Base-by-base conservation (phyloP, 2,329 filamentous ascomycete species). In the Fusarium devonianum region DNA sequence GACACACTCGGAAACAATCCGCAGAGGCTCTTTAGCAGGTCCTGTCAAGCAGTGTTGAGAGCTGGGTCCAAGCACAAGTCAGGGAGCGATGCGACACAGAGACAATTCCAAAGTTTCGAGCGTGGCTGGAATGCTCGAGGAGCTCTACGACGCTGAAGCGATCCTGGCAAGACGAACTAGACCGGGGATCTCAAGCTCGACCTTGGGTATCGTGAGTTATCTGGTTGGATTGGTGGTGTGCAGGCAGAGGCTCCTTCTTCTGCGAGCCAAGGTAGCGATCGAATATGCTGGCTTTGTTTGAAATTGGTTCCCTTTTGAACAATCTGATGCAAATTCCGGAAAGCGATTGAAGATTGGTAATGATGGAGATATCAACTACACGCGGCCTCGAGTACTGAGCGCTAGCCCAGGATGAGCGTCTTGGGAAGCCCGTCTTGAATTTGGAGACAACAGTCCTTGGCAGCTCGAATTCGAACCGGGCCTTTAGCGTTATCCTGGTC, bases 261-360 rank as follows among this genome's bases (percentile, higher is more conserved):
- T 56, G 41, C 48, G 47, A 49, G 29, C 45, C 54, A 45, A 52
- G 58, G 69, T 71, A 73, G 70, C 69, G 70, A 73, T 70, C 66
- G 70, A 69, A 64, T 67, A 53, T 66, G 61, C 56, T 55, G 56
- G 23, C 49, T 57, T 61, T 50, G 30, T 64, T 53, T 55, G 52
- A 41, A 54, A 43, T 49, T 60, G 30, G 43, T 53, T 59, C 43
- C 49, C 56, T 47, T 57, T 47, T 38, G 45, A 49, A 35, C 33
- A 48, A 23, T 38, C 56, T 51, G 29, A 46, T 28, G 42, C 30
- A 33, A 35, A 38, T 56, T 40, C 51, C 52, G 46, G 58, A 48
- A 68, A 72, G 69, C 69, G 69, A 72, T 55, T 54, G 69, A 71
- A 64, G 53, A 53, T 64, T 59, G 64, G 54, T 54, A 57, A 52